A percentile compares a stretch with the other conserved stretches of the same genome.
Evolutionary conservation across 345 rosid species (phyloP).

Genomic region (Citrus glauca): DNA sequence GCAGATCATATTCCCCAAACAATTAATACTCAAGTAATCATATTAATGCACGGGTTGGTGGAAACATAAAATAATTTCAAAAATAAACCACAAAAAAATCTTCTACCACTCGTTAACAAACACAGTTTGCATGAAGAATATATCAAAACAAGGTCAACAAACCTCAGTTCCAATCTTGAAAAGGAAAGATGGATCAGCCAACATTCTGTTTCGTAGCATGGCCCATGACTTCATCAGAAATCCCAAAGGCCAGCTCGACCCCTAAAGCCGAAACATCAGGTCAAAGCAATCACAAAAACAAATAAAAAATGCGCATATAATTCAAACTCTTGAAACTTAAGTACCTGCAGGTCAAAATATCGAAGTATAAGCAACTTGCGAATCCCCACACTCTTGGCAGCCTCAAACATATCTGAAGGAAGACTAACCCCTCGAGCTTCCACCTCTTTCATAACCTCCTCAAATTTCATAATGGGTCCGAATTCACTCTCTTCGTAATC

Average conservation of each 20-base stretch:
- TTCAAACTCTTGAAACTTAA: neutral
- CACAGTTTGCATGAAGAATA: neutral
- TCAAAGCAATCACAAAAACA: neutral
- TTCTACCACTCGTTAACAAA: neutral
- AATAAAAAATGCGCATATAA: neutral
- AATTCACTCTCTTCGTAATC: conserved; percentile 68
- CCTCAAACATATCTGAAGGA: conserved; percentile 80
- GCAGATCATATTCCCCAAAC: neutral
- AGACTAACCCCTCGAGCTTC: conserved; percentile 67
- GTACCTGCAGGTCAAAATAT: conserved; percentile 73
- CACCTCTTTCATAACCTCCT: conserved; percentile 67
- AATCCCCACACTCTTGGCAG: conserved; percentile 69
- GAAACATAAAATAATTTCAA: neutral
- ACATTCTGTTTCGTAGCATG: conserved; percentile 83
- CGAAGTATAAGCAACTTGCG: conserved; percentile 63
- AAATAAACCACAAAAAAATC: neutral
- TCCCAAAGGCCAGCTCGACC: conserved; percentile 64
- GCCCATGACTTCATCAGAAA: conserved; percentile 60
- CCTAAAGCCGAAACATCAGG: conserved; percentile 35
- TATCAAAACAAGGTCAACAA: conserved; percentile 9
- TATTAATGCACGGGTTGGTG: neutral
- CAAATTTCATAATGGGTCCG: conserved; percentile 73
- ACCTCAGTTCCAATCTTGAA: conserved; percentile 97
- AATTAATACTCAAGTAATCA: neutral
- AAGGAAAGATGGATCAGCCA: conserved; percentile 94